These are phyloP conservation scores for Maudiozyma pseudohumilis DNA, from an alignment of 805 yeast genomes.

Conservation along the genomic window DNA sequence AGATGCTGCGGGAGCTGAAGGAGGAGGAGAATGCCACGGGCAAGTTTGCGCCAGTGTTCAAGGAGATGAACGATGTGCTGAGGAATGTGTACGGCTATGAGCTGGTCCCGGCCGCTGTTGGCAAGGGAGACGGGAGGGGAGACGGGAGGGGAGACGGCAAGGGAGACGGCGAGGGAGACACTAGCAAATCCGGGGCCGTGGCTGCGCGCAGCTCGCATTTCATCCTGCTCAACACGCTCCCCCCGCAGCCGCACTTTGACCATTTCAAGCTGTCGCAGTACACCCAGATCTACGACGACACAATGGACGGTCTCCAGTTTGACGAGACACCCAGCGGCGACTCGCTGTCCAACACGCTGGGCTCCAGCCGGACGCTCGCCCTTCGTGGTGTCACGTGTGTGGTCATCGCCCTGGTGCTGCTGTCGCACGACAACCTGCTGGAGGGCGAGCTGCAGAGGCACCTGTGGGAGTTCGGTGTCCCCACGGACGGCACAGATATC, in stretches of 20 bases:
- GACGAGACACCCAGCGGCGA: slow-evolving; percentile 17
- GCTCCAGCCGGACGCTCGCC: slow-evolving; percentile 15
- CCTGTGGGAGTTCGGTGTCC: slow-evolving; percentile 21
- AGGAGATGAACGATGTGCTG: slow-evolving; percentile 14
- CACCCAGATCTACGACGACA: slow-evolving; percentile 8
- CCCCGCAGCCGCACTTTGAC: slow-evolving; percentile 7
- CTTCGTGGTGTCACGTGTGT: slow-evolving; percentile 19
- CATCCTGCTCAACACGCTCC: slow-evolving; percentile 17
- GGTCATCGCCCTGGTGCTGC: slow-evolving; percentile 14
- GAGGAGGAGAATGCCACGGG: slow-evolving; percentile 14
- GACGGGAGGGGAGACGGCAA: background rate
- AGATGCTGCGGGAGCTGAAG: slow-evolving; percentile 12
- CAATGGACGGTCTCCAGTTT: too few species aligned
- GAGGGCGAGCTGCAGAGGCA: slow-evolving; percentile 17
- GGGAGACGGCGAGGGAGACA: background rate
- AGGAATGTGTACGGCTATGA: slow-evolving; percentile 22
- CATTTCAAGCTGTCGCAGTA: slow-evolving; percentile 13
- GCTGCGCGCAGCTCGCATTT: slow-evolving; percentile 15
- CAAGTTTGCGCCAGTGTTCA: slow-evolving; percentile 10
- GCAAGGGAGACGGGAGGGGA: slow-evolving; percentile 11
- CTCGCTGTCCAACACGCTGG: slow-evolving; percentile 11
- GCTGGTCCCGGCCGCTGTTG: too few species aligned
- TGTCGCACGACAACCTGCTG: slow-evolving; percentile 23
- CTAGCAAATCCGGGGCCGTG: background rate
- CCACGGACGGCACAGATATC: slow-evolving; percentile 18